Evolutionary conservation across 805 yeast species (phyloP), one percentile per base, ranked within the genome.

Genomic region (Huiozyma sinensis): DNA sequence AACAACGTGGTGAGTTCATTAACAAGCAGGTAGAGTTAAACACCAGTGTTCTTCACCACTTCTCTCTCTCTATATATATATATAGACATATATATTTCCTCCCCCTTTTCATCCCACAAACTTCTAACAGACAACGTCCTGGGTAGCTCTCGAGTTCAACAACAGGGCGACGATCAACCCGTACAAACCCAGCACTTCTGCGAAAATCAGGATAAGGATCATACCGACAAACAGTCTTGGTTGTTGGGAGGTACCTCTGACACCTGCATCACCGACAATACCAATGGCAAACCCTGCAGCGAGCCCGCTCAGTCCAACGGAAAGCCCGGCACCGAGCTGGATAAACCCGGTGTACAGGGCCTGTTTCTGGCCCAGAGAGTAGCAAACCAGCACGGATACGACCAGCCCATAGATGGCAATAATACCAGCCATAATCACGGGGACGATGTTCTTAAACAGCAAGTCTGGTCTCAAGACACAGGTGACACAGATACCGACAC

Each of bases 221-320:
- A 90, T 90, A 68, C 97, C 97, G 53, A 90, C 97, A 69, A 90
- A 90, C 63, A 90, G 77, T 76, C 96, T 84, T 66, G 97, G 97
- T 72, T 90, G 98, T 69, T 89, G 97, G 51, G 95, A 92, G 54
- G 89, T 82, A 70, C 96, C 95, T 75, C 97, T 85, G 47, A 90
- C 97, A 77, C 98, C 98, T 47, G 95, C 97, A 67, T 90, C 98
- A 68, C 98, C 98, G 55, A 90, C 98, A 56, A 90, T 90, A 72
- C 98, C 98, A 71, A 90, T 90, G 67, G 98, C 97, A 63, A 87
- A 90, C 57, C 98, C 98, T 53, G 97, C 96, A 63, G 97, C 97
- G 64, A 90, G 76, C 67, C 97, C 96, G 50, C 95, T 83, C 57
- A 90, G 76, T 63, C 98, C 98, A 54, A 90, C 98, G 42, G 96